A percentile compares a stretch with the other conserved stretches of the same genome.
Conservation (phyloP, 306 rosid genomes). For the Astragalus glycyphyllos region DNA sequence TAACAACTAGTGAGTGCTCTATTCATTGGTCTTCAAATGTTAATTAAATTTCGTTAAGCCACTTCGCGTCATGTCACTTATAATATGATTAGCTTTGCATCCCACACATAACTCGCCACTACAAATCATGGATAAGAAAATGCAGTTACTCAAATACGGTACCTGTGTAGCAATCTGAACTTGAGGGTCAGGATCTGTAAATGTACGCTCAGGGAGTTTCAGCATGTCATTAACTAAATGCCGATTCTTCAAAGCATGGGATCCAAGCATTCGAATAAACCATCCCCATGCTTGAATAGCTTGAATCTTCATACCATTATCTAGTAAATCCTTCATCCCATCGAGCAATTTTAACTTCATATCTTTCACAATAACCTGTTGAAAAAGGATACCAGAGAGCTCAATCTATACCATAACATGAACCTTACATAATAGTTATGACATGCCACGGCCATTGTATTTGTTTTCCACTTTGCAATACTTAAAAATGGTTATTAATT, state of each 20-base stretch:
- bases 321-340: conserved; percentile 65
- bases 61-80: neutral
- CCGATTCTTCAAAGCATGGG: conserved; percentile 69
- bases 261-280: conserved; percentile 78
- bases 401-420: conserved; percentile 32
- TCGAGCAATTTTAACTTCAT: conserved; percentile 66
- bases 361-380: conserved; percentile 73
- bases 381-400: conserved; percentile 27
- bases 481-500: conserved; percentile 1
- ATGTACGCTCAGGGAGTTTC: conserved; percentile 81
- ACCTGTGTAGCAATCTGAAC: conserved; percentile 91
- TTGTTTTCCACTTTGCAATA: conserved; percentile 30
- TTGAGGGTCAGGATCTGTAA: conserved; percentile 78
- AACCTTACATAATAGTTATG: conserved; percentile 30
- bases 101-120: conserved; percentile 31
- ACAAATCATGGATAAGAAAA: conserved; percentile 41
- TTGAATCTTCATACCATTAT: conserved; percentile 73
- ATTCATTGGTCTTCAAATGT: conserved; percentile 26
- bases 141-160: conserved; percentile 34
- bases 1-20: conserved; percentile 8
- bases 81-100: conserved; percentile 32
- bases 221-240: conserved; percentile 76
- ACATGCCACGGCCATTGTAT: conserved; percentile 13
- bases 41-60: conserved; percentile 15
- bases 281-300: conserved; percentile 89